These are phyloP conservation scores for Boehmeria nivea DNA, from an alignment of 306 rosid genomes.

Conservation along the genomic window DNA sequence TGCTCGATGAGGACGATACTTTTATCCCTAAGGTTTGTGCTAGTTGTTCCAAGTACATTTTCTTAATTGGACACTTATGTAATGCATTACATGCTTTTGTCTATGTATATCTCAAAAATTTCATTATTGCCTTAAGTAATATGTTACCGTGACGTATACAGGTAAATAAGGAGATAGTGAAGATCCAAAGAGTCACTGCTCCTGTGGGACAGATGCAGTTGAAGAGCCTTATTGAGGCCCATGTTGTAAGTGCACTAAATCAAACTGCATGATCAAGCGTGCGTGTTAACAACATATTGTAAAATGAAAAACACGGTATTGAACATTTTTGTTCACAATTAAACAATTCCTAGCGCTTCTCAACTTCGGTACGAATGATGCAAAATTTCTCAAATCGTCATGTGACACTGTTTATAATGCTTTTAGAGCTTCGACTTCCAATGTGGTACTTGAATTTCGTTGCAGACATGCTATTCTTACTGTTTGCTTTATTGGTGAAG, in stretches of 20 bases:
- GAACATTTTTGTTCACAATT: not conserved
- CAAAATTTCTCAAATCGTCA: too few species aligned
- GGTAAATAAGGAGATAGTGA: conserved; percentile 93
- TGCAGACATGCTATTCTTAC: conserved; percentile 2
- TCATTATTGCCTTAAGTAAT: not conserved
- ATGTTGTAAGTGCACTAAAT: conserved; percentile 69
- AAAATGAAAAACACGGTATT: not conserved
- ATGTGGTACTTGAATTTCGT: too few species aligned
- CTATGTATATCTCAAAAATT: too few species aligned
- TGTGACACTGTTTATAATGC: not conserved
- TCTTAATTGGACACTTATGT: too few species aligned
- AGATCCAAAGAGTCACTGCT: conserved; percentile 81
- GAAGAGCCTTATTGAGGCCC: conserved; percentile 90
- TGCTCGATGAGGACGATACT: conserved; percentile 84
- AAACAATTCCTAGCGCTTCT: not conserved
- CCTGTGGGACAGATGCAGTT: conserved; percentile 93
- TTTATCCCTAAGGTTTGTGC: conserved; percentile 80
- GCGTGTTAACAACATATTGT: not conserved
- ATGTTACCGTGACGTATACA: conserved; percentile 30
- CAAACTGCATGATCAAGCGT: conserved; percentile 8
- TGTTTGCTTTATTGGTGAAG: conserved; percentile 31
- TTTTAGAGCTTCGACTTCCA: too few species aligned
- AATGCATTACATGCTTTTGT: too few species aligned
- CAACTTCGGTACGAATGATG: not conserved
- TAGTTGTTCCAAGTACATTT: too few species aligned